Base-by-base conservation (phyloP, 2,329 filamentous ascomycete species). In the Tolypocladium ovalisporum region DNA sequence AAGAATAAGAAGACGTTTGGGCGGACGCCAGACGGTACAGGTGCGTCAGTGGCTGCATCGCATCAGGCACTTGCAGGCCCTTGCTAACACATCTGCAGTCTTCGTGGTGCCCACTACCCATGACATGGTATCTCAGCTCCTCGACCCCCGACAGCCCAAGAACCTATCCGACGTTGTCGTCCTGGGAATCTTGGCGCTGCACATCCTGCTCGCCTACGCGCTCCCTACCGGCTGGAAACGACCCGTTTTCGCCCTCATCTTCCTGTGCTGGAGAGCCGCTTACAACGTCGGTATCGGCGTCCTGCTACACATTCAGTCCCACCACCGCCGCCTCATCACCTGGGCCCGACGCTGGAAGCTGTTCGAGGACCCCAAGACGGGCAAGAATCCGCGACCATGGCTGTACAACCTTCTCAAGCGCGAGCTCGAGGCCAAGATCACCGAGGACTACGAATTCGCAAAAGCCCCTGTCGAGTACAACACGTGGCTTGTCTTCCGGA, bases 81-180 rank as follows among this genome's bases (percentile, higher is more conserved):
- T 55, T 10, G 39, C 52, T 60, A 55, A 59, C 59, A 56, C 52
- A 32, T 56, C 47, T 22, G 35, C 67, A 97, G 94, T 96, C 66
- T 99, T 99, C 70, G 88, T 90, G 58, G 94, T 99, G 56, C 94
- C 94, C 53, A 87, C 90, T 61, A 99, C 94, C 57, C 91, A 97
- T 79, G 94, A 99, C 75, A 97, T 99, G 94, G 93, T 99, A 65
- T 96, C 93, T 55, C 94, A 97, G 75, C 82, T 99, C 57, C 84
- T 99, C 65, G 94, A 95, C 66, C 94, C 94, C 55, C 89, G 88
- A 63, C 88, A 97, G 70, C 91, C 94, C 56, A 99, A 99, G 79
- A 97, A 97, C 70, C 71, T 95, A 42, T 94, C 91, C 60, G 94
- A 99, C 73, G 75, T 85, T 58, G 69, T 88, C 59, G 91, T 99